Conservation (phyloP, 1,284 basidiomycete species). For the Moniliophthora roreri region DNA sequence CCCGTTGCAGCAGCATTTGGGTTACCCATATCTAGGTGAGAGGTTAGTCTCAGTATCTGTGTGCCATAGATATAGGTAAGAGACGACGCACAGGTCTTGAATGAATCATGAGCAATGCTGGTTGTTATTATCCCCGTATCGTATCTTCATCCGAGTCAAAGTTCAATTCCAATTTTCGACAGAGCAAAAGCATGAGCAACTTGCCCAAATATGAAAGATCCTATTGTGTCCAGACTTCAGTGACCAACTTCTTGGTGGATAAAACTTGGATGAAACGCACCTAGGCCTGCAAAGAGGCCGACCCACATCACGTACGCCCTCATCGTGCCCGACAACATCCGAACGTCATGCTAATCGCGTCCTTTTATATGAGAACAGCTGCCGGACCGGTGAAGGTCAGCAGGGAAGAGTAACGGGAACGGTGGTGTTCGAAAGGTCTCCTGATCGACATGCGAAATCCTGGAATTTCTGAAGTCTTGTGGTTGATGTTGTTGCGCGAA, state of each 20-base stretch:
- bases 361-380: too few species aligned
- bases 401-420: too few species aligned
- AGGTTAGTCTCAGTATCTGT: not conserved
- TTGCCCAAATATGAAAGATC: constrained; percentile 17
- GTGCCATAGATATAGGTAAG: not conserved
- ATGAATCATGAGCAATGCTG: constrained; percentile 19
- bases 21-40: constrained; percentile 16
- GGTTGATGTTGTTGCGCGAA: too few species aligned
- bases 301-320: constrained; percentile 8
- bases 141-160: constrained; percentile 5
- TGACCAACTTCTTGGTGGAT: not conserved
- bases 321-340: constrained; percentile 4
- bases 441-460: too few species aligned
- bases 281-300: constrained; percentile 9
- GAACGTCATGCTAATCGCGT: too few species aligned
- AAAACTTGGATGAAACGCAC: not conserved
- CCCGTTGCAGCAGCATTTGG: constrained; percentile 16
- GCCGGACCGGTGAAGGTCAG: too few species aligned
- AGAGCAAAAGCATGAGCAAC: not conserved
- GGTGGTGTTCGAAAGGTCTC: too few species aligned
- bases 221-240: not conserved
- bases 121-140: constrained; percentile 21
- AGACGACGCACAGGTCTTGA: constrained; percentile 16
- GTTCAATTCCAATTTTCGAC: not conserved
- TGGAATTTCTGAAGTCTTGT: too few species aligned